phyloP scores from a whole-genome alignment of 1,284 basidiomycete genomes.

The Ganoderma resinaceum region DNA sequence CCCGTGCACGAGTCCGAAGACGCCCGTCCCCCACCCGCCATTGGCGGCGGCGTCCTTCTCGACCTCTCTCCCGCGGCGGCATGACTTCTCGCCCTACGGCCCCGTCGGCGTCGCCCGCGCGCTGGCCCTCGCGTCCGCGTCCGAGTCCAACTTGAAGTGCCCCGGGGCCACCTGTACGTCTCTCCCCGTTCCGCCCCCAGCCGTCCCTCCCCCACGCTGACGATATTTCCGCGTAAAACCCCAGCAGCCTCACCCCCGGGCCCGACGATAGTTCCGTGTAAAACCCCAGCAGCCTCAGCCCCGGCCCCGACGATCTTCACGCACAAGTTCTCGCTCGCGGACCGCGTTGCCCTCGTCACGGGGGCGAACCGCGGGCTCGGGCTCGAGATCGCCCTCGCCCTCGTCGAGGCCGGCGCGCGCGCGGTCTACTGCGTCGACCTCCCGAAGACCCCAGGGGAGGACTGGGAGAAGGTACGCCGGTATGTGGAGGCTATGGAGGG shows the following conservation, averaged over 20 bases:
- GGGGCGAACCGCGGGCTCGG: slow-evolving; percentile 85
- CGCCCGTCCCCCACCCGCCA: too few relatives aligned
- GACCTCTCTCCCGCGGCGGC: too few relatives aligned
- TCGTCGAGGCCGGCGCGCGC: slow-evolving; percentile 80
- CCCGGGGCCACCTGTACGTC: too few relatives aligned
- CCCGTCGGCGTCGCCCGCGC: slow-evolving; percentile 70
- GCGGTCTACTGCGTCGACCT: slow-evolving; percentile 82
- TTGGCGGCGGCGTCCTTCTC: too few relatives aligned
- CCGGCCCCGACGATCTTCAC: slow-evolving; percentile 50
- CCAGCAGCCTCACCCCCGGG: slow-evolving; percentile 14
- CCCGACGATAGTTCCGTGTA: slow-evolving; percentile 21
- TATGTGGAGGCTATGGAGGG: slow-evolving; percentile 48
- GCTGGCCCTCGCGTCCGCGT: slow-evolving; percentile 44
- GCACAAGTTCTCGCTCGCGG: slow-evolving; percentile 77
- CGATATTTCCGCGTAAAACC: too few relatives aligned
- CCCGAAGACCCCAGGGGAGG: slow-evolving; percentile 64
- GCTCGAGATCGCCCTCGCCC: slow-evolving; percentile 79
- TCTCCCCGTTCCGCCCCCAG: too few relatives aligned
- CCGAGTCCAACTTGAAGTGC: too few relatives aligned
- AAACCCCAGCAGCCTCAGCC: background rate
- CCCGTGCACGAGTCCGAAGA: too few relatives aligned
- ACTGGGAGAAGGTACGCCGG: slow-evolving; percentile 65
- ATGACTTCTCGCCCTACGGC: slow-evolving; percentile 41
- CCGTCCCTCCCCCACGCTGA: too few relatives aligned
- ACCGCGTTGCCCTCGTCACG: slow-evolving; percentile 78